phyloP scores from a whole-genome alignment of 371 early-diverging fungal genomes.

The Syncephalastrum monosporum region DNA sequence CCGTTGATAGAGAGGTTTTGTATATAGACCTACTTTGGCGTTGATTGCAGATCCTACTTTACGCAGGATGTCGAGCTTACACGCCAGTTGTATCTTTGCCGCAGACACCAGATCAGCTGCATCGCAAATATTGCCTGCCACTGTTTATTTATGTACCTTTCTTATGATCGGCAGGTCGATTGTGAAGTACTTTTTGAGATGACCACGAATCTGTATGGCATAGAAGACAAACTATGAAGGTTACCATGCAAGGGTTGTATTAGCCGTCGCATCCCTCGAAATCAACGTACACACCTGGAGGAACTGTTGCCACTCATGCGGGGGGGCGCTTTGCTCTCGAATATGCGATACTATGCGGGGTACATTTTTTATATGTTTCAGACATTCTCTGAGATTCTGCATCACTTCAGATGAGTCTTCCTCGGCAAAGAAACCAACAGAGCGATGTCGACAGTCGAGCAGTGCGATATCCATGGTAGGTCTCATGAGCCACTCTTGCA shows the following conservation, averaged over 20 bases:
- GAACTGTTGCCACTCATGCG: conserved; percentile 70
- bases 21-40: conserved; percentile 24
- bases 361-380: conserved; percentile 66
- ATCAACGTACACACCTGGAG: conserved; percentile 48
- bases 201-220: conserved; percentile 49
- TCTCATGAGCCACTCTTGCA: conserved; percentile 66
- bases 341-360: conserved; percentile 52
- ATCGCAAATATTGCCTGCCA: too few species aligned
- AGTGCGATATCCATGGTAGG: conserved; percentile 51
- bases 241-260: neutral
- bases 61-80: conserved; percentile 36
- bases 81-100: conserved; percentile 4
- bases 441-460: conserved; percentile 51
- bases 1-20: neutral
- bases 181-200: conserved; percentile 22
- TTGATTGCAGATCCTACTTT: conserved; percentile 60
- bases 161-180: conserved; percentile 23
- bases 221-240: conserved; percentile 59
- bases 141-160: too few species aligned
- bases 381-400: conserved; percentile 31
- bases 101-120: too few species aligned
- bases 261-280: neutral
- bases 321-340: conserved; percentile 42
- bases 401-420: conserved; percentile 29
- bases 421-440: conserved; percentile 50